A percentile compares a stretch with the other conserved stretches of the same genome.
Conservation (phyloP, 495 filamentous ascomycete genomes). For the Penicillium paradoxum region DNA sequence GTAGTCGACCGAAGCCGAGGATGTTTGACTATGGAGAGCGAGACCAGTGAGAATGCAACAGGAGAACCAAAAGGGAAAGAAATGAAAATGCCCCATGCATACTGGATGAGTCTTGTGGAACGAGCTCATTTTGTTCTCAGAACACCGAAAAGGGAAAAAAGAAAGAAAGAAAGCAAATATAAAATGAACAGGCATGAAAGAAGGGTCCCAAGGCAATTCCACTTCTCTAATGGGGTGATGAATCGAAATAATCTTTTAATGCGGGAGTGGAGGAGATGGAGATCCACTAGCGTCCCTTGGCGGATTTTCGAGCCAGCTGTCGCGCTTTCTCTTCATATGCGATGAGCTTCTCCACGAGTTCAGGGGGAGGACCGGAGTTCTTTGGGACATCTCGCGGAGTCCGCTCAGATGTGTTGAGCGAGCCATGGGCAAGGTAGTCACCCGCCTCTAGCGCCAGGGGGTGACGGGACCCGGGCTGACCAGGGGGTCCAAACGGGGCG, state of each 20-base stretch:
- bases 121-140: constrained; percentile 10
- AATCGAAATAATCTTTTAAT: neutral
- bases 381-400: constrained; percentile 18
- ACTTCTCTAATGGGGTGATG: neutral
- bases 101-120: neutral
- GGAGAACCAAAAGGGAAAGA: constrained; percentile 6
- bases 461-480: constrained; percentile 76
- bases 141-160: constrained; percentile 9
- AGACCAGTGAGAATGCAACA: constrained; percentile 14
- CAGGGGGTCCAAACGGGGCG: constrained; percentile 62
- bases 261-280: neutral
- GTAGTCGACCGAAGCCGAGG: neutral
- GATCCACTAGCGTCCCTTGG: constrained; percentile 30
- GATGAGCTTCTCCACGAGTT: constrained; percentile 37
- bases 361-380: constrained; percentile 24
- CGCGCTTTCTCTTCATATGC: constrained; percentile 36
- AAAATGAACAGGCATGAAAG: constrained; percentile 1
- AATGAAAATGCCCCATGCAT: constrained; percentile 4
- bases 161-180: neutral
- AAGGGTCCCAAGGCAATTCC: neutral
- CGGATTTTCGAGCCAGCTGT: constrained; percentile 29
- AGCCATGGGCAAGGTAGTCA: constrained; percentile 48
- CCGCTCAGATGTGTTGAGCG: constrained; percentile 17
- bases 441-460: constrained; percentile 63
- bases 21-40: constrained; percentile 10